Base-by-base conservation (phyloP, 352 stramenopile species). In the Globisporangium camurandrum region DNA sequence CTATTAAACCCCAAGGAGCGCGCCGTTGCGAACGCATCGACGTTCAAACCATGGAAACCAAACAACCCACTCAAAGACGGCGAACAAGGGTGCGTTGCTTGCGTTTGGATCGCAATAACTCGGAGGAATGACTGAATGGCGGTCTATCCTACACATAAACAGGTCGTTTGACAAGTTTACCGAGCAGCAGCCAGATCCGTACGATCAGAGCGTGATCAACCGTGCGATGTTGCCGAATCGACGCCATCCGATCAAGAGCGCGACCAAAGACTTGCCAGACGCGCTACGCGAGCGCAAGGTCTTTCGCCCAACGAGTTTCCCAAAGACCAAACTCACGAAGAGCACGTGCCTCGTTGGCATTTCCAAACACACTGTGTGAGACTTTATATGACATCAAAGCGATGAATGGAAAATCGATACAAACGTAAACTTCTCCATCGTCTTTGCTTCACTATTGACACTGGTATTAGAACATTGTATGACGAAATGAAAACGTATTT, bases 301-400 rank as follows among this genome's bases (percentile, higher is more conserved):
- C 2, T 91, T 91, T 50, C 78, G 77, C 26, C 72, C 79, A 6
- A 69, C 62, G 34, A 85, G 51, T 49, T 66, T 61, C 9, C 76
- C 79, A 2, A 91, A 88, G 53, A 78, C 66, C 43, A 91, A 91
- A 54, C 76, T 91, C 40, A 88, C 76, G 11, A 69, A 65, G 26
- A 61, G 76, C 55, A 88, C 75, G 46, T 87, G 76, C 61, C 65
- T 91, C 12, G 24, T 88, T 19, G 79, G 79, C 10, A 88, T 90
- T 62, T 74, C 75, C 45, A 88, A 91, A 53, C 74, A 91, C 63
- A n/a, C n/a, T n/a, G n/a, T n/a, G n/a, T n/a, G n/a, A n/a, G n/a
- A n/a, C n/a, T n/a, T n/a, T n/a, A n/a, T n/a, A n/a, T n/a, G n/a
- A n/a, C n/a, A n/a, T n/a, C n/a, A n/a, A n/a, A n/a, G n/a, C n/a